Evolutionary conservation across 192 early-diverging fungal species (phyloP).

Genomic region (Podila epicladia): DNA sequence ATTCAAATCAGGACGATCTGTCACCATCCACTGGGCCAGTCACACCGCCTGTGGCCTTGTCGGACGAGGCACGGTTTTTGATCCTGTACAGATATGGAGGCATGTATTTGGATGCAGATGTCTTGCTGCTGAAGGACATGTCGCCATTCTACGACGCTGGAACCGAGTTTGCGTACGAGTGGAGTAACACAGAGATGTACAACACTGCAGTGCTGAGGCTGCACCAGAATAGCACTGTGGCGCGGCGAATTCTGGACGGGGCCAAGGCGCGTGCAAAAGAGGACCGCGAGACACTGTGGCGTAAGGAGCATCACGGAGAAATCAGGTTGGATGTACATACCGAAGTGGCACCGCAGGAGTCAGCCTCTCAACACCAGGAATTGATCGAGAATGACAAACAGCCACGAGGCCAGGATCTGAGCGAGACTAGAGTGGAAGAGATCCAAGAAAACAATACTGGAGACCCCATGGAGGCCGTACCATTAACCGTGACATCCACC

Average conservation of each 20-base stretch:
- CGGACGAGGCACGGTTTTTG: conserved; percentile 51
- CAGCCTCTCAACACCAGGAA: not conserved
- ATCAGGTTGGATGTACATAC: not conserved
- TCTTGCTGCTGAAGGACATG: conserved; percentile 45
- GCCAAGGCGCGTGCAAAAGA: conserved; percentile 28
- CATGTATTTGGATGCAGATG: conserved; percentile 52
- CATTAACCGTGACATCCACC: not conserved
- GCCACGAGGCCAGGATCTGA: too few species aligned
- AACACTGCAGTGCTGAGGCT: conserved; percentile 46
- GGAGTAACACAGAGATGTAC: conserved; percentile 45
- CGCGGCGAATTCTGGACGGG: conserved; percentile 39
- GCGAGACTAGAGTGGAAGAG: too few species aligned
- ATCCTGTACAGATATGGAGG: conserved; percentile 47
- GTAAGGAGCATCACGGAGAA: not conserved
- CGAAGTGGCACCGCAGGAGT: not conserved
- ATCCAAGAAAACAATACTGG: not conserved
- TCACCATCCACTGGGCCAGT: not conserved
- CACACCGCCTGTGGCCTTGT: conserved; percentile 23
- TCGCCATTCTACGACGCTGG: conserved; percentile 39
- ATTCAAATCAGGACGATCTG: not conserved
- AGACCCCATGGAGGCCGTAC: not conserved
- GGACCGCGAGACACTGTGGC: not conserved
- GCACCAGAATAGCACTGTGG: conserved; percentile 18
- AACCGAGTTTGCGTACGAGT: conserved; percentile 50
- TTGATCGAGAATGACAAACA: too few species aligned